Evolutionary conservation across 176 grass and related monocot species (phyloP), one percentile per base, ranked within the genome.

Genomic region (Ensete glaucum): DNA sequence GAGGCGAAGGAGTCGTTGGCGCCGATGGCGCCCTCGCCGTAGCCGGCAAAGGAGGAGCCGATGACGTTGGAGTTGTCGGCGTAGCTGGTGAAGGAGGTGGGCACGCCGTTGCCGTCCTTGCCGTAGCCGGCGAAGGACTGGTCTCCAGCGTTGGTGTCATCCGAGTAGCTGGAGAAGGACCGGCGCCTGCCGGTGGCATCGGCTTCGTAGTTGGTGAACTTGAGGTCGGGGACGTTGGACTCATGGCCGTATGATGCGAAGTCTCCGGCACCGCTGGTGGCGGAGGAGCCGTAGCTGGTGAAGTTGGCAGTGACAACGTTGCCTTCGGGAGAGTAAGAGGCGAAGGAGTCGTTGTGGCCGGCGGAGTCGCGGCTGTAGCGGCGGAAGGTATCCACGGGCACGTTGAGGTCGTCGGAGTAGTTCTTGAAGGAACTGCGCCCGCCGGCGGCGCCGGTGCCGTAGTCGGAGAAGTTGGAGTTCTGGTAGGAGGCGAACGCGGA

Each of bases 391-490:
- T 68, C 65, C 2, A 68, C 3, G 65, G 65, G 25, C 2, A 68
- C 65, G 65, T 68, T 68, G 65, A 68, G 9, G 65, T 25, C 24
- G 10, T 48, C 24, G 1, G 69, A 71, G 20, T 50, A 71, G 50
- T 71, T 71, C 69, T 52, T 50, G 50, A 71, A 71, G 48, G 43
- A 16, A 48, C 19, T 21, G 7, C 17, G 29, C 8, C 69, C 69
- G 19, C 49, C 16, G 13, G 1, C 50, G 49, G 34, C 69, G n/a
- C 48, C 69, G 9, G 69, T 52, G 9, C 14, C 49, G 69, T 52
- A 71, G 69, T 71, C 9, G 50, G 49, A 71, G 69, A 71, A 71
- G 15, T 71, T 71, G 16, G 69, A 71, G 69, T 51, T 50, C 69
- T 71, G 43, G 15, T 71, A 71, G 49, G 48, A 50, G 69, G 69